Conservation (phyloP, 768 basidiomycete species). For the Cyclocybe aegerita region DNA sequence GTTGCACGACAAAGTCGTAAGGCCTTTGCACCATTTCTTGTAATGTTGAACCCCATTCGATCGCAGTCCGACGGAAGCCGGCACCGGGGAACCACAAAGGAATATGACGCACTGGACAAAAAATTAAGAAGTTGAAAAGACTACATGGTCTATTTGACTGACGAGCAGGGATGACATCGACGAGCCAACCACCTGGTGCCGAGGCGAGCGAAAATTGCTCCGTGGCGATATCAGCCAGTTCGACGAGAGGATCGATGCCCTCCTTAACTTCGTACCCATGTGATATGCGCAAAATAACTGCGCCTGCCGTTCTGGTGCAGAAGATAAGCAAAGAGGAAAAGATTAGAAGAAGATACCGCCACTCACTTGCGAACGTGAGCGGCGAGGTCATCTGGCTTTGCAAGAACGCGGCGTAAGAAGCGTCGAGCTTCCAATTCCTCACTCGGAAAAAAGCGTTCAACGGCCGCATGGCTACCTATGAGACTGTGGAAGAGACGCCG, state of each 20-base stretch:
- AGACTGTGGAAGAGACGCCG: slow-evolving; percentile 51
- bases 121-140: slow-evolving; percentile 2
- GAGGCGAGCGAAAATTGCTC: slow-evolving; percentile 54
- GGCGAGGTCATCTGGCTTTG: slow-evolving; percentile 45
- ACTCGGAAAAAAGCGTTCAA: slow-evolving; percentile 41
- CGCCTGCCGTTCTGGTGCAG: slow-evolving; percentile 44
- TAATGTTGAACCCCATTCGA: slow-evolving; percentile 52
- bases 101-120: slow-evolving; percentile 47
- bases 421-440: slow-evolving; percentile 47
- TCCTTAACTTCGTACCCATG: slow-evolving; percentile 56
- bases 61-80: slow-evolving; percentile 52
- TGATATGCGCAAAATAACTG: slow-evolving; percentile 51
- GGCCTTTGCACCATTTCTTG: slow-evolving; percentile 56
- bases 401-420: slow-evolving; percentile 46
- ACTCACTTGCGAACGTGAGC: slow-evolving; percentile 49
- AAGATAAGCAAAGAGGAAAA: slow-evolving; percentile 4
- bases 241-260: slow-evolving; percentile 48
- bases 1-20: slow-evolving; percentile 57
- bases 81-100: slow-evolving; percentile 69
- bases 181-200: slow-evolving; percentile 49
- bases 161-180: slow-evolving; percentile 52
- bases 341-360: not conserved
- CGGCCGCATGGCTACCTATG: slow-evolving; percentile 43
- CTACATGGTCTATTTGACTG: slow-evolving; percentile 13
- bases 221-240: slow-evolving; percentile 52